Evolutionary conservation across 75 land plant species (phyloP), one percentile per base, ranked within the genome.

Genomic region (Cunninghamia lanceolata): DNA sequence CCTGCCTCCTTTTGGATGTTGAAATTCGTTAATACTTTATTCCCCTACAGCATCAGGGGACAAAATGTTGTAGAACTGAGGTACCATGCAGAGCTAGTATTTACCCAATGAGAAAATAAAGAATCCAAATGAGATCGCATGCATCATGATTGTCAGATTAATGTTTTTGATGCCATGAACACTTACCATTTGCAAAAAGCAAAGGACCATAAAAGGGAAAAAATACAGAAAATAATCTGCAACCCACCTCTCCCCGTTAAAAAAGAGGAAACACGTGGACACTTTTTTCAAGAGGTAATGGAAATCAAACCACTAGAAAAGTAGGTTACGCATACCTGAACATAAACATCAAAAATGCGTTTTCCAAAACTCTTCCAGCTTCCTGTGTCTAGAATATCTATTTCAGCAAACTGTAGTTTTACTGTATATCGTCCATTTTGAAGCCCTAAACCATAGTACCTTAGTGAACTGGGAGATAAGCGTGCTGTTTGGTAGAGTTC

Each of bases 391-490:
- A 17, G 47, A 76, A 90, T 81, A 7, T 63, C 39, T 84, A 85
- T 91, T 83, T 93, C 93, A 78, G 94, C 93, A 87, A 93, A 93
- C 81, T 91, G 90, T 47, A 93, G 88, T 3, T 86, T 86, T 50
- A 93, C 79, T 30, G n/a, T 42, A 81, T 87, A 84, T 84, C 30
- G 53, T 39, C 84, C 93, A 87, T 92, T 92, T 86, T 86, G 85
- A 84, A 92, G 91, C 38, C 89, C 91, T 50, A 90, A 71, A 30
- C 93, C 93, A 88, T 90, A 92, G 85, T 92, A 92, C 84, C 93
- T 85, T 15, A 92, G 87, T 86, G 91, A 90, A 32, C 82, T 85
- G n/a, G 90, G 54, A 21, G 91, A 88, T 59, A 86, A 35, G 52
- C 89, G 84, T 35, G 90, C 85, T 19, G 89, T 90, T 34, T 88